phyloP scores from a whole-genome alignment of 306 rosid species.

The Quercus agrifolia region DNA sequence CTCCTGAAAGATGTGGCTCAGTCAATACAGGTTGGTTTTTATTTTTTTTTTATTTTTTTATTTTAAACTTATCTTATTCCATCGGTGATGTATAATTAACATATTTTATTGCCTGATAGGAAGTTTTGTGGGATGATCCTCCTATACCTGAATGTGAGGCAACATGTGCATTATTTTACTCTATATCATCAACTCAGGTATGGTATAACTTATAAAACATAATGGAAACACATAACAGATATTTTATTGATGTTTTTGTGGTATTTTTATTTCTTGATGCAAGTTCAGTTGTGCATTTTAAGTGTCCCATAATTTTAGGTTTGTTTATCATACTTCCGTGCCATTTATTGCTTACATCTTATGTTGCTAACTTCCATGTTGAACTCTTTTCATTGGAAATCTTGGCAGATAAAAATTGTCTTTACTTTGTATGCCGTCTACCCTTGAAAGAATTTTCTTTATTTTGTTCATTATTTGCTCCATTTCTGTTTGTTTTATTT shows the following conservation, averaged over 20 bases:
- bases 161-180: conserved; percentile 87
- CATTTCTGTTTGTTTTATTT: neutral
- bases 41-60: neutral
- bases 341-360: neutral
- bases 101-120: conserved; percentile 42
- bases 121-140: conserved; percentile 93
- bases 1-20: conserved; percentile 76
- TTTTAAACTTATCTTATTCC: neutral
- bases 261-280: conserved; percentile 4
- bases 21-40: conserved; percentile 59
- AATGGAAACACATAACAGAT: neutral
- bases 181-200: conserved; percentile 98
- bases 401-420: neutral
- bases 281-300: conserved; percentile 16
- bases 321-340: no score
- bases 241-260: neutral
- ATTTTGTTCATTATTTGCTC: neutral
- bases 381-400: neutral
- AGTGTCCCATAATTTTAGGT: neutral
- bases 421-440: neutral
- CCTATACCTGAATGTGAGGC: conserved; percentile 83
- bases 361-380: neutral
- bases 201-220: conserved; percentile 9
- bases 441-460: neutral
- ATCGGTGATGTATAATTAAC: neutral